A percentile compares a stretch with the other conserved stretches of the same genome.
These are phyloP conservation scores for Hypericum androsaemum DNA, from an alignment of 345 rosid species.

Conservation along the genomic window DNA sequence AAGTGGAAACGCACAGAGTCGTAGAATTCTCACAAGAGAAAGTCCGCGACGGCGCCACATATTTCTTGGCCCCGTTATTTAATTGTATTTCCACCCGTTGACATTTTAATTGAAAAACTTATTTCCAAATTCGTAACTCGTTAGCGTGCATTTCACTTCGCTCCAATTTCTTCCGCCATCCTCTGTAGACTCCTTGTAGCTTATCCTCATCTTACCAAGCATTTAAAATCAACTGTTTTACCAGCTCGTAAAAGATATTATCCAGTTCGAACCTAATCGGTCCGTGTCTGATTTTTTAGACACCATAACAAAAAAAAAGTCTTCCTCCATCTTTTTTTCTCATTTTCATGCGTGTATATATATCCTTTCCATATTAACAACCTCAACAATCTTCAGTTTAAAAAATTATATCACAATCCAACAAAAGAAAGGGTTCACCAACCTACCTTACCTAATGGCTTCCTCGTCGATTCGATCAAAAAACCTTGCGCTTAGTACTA, in stretches of 20 bases:
- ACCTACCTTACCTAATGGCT: neutral
- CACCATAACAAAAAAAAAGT: no score
- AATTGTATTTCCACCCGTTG: conserved; percentile 20
- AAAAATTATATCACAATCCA: no score
- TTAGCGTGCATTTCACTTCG: conserved; percentile 34
- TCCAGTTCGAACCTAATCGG: no score
- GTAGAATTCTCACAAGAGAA: neutral
- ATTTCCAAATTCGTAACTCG: conserved; percentile 15
- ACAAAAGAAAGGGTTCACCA: no score
- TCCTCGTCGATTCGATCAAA: conserved; percentile 13
- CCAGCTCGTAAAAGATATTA: no score
- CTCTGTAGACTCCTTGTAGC: conserved; percentile 12
- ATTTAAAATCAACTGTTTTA: no score
- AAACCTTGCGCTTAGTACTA: conserved; percentile 7
- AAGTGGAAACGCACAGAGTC: no score
- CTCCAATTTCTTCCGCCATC: conserved; percentile 8
- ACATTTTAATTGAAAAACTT: conserved; percentile 11
- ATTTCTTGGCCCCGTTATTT: neutral
- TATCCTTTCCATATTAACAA: no score
- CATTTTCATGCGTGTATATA: no score
- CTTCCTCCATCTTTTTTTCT: no score
- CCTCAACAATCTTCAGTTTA: no score
- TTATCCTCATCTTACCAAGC: conserved; percentile 7
- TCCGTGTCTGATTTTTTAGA: no score
- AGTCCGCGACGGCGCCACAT: conserved; percentile 25